These are phyloP conservation scores for Panus rudis DNA, from an alignment of 768 basidiomycete species.

Conservation along the genomic window DNA sequence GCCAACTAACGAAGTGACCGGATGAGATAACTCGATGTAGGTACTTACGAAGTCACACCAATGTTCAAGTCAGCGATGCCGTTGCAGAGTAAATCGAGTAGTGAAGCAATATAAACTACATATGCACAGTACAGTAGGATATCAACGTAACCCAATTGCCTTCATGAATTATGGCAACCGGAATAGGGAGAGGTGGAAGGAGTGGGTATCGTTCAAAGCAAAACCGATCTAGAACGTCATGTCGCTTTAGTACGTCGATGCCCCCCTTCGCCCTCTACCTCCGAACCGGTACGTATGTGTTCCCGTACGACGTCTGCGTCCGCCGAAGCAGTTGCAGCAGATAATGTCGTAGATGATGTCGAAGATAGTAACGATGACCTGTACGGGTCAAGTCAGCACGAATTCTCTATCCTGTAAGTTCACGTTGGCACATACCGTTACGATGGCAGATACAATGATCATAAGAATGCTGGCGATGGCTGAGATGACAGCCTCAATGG, in stretches of 20 bases:
- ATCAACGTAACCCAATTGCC: too few species aligned
- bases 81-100: too few species aligned
- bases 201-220: too few species aligned
- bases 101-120: too few species aligned
- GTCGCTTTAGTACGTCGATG: background rate
- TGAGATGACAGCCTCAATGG: constrained; percentile 8
- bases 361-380: constrained; percentile 57
- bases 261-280: background rate
- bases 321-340: constrained; percentile 26
- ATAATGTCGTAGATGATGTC: constrained; percentile 41
- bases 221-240: too few species aligned
- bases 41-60: too few species aligned
- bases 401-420: background rate
- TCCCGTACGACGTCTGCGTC: constrained; percentile 8
- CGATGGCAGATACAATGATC: constrained; percentile 6
- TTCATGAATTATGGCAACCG: too few species aligned
- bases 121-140: too few species aligned
- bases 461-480: constrained; percentile 7
- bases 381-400: background rate
- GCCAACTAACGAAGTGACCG: too few species aligned
- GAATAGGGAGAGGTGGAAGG: too few species aligned
- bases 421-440: constrained; percentile 2
- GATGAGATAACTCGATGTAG: too few species aligned
- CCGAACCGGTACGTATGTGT: constrained; percentile 1
- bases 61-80: too few species aligned